phyloP scores from a whole-genome alignment of 805 yeast species.

The Myxozyma monticola region DNA sequence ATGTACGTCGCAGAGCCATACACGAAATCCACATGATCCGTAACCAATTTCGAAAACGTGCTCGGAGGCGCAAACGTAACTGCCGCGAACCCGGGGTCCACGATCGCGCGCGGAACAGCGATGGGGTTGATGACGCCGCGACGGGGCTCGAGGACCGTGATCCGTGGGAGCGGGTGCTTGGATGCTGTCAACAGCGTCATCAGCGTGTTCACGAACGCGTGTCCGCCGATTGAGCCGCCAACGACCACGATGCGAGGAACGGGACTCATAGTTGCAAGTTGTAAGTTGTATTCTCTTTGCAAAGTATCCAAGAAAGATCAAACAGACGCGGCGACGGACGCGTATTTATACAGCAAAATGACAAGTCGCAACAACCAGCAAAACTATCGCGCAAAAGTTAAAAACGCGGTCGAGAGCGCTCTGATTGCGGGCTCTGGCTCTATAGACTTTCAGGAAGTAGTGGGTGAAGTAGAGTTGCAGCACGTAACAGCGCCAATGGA shows the following conservation, averaged over 20 bases:
- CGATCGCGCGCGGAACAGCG: conserved; percentile 11
- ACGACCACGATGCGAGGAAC: conserved; percentile 16
- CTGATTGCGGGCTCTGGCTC: no score
- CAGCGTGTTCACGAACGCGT: conserved; percentile 5
- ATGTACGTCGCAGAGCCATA: conserved; percentile 4
- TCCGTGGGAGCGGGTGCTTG: conserved; percentile 14
- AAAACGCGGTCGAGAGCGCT: no score
- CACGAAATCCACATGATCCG: conserved; percentile 16
- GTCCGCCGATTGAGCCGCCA: conserved; percentile 25
- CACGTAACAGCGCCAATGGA: no score
- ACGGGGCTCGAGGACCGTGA: conserved; percentile 20
- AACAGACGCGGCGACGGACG: no score
- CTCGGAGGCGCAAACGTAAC: conserved; percentile 10
- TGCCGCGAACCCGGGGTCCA: conserved; percentile 9
- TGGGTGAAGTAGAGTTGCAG: no score
- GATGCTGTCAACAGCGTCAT: conserved; percentile 1
- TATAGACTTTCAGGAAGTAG: no score
- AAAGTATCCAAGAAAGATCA: no score
- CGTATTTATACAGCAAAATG: no score
- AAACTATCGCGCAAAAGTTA: no score
- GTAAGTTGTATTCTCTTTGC: no score
- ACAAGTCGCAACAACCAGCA: no score
- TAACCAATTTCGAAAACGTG: conserved; percentile 5
- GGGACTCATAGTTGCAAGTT: no score
- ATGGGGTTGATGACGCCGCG: conserved; percentile 15